Evolutionary conservation across 179 eudicot genomes (phyloP).

Genomic region (Silene noctiflora): DNA sequence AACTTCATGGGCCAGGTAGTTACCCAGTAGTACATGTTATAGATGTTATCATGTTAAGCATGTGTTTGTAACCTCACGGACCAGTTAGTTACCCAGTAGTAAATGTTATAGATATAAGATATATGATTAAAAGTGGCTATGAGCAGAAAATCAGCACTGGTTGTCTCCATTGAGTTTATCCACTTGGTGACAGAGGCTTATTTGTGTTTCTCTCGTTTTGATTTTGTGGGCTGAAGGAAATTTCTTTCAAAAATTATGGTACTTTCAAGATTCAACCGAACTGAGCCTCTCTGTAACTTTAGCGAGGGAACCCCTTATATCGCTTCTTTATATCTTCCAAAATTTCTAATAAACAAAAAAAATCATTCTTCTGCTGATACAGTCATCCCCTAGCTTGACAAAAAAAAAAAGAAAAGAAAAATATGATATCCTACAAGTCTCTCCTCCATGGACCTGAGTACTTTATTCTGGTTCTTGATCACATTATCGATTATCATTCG

Average conservation of each 20-base stretch:
- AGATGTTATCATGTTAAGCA: too few species aligned
- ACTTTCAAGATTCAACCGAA: neutral
- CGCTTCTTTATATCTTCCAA: too few species aligned
- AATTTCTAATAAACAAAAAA: too few species aligned
- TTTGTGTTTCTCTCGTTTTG: neutral
- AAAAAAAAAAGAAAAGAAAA: too few species aligned
- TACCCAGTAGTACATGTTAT: neutral
- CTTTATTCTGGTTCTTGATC: too few species aligned
- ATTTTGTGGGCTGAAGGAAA: constrained; percentile 4
- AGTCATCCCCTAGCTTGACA: too few species aligned
- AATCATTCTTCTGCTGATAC: too few species aligned
- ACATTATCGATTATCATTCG: too few species aligned
- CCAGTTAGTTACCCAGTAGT: neutral
- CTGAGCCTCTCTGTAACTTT: neutral
- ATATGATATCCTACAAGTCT: too few species aligned
- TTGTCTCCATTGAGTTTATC: neutral
- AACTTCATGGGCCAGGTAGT: neutral
- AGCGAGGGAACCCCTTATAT: neutral
- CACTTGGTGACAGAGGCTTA: neutral
- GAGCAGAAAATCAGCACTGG: neutral
- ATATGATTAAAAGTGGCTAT: constrained; percentile 2
- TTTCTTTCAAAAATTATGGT: neutral
- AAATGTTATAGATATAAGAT: constrained; percentile 3
- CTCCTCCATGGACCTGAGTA: too few species aligned
- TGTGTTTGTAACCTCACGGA: neutral